phyloP scores from a whole-genome alignment of 2,329 filamentous ascomycete species.

The Elsinoe perseae region DNA sequence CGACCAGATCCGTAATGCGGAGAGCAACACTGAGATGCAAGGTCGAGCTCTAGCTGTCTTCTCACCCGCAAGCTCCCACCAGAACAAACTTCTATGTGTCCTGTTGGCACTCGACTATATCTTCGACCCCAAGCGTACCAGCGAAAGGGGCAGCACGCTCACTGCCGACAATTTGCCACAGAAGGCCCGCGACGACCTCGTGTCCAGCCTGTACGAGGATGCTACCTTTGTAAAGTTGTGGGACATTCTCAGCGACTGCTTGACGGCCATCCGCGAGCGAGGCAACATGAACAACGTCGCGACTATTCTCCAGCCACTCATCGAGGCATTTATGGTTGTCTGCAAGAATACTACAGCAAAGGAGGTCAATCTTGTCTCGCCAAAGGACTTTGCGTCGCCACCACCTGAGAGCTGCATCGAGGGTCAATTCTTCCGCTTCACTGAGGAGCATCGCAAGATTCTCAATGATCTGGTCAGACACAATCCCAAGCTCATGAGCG shows the following conservation, averaged over 20 bases:
- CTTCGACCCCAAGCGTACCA: slow-evolving; percentile 70
- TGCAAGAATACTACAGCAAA: slow-evolving; percentile 92
- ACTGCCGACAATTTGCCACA: slow-evolving; percentile 47
- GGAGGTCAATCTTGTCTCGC: slow-evolving; percentile 37
- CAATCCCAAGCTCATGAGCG: slow-evolving; percentile 97
- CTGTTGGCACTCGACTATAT: slow-evolving; percentile 92
- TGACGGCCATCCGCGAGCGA: slow-evolving; percentile 78
- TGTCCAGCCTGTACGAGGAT: slow-evolving; percentile 84
- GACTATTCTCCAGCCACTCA: slow-evolving; percentile 86
- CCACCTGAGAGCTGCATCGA: slow-evolving; percentile 76
- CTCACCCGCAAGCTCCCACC: slow-evolving; percentile 89
- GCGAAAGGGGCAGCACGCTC: slow-evolving; percentile 35
- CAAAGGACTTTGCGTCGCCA: slow-evolving; percentile 62
- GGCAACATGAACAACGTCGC: slow-evolving; percentile 97
- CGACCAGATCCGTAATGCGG: slow-evolving; percentile 76
- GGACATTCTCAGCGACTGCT: slow-evolving; percentile 82
- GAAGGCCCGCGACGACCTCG: slow-evolving; percentile 71
- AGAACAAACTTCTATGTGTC: slow-evolving; percentile 88
- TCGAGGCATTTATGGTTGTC: slow-evolving; percentile 96
- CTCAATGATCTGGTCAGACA: slow-evolving; percentile 95
- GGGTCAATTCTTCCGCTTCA: slow-evolving; percentile 91
- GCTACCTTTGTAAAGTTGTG: slow-evolving; percentile 83
- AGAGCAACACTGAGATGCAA: slow-evolving; percentile 88
- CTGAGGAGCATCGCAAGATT: slow-evolving; percentile 93
- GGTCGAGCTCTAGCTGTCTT: slow-evolving; percentile 91